These are phyloP conservation scores for Aegle marmelos DNA, from an alignment of 345 rosid species.

Conservation along the genomic window DNA sequence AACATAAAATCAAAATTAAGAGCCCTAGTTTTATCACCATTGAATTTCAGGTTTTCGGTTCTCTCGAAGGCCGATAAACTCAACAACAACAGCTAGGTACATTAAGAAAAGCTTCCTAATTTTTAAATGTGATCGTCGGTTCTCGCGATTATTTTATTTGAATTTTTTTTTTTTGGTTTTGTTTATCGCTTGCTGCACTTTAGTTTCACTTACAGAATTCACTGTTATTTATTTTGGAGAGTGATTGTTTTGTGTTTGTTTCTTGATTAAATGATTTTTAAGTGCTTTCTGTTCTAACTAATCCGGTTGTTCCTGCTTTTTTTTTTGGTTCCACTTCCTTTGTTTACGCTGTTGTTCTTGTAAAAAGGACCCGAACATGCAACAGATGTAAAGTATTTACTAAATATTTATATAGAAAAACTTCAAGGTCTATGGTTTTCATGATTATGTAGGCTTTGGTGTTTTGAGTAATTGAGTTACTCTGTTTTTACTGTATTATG, in stretches of 20 bases:
- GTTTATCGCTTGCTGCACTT: background rate
- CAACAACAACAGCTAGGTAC: slow-evolving; percentile 13
- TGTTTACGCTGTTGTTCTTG: background rate
- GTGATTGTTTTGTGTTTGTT: background rate
- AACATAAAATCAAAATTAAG: background rate
- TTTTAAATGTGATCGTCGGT: slow-evolving; percentile 5
- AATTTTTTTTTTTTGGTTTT: background rate
- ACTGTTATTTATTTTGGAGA: background rate
- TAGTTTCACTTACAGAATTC: background rate
- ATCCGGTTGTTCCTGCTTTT: background rate
- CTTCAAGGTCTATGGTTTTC: background rate
- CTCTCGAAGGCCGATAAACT: slow-evolving; percentile 24
- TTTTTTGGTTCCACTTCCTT: background rate
- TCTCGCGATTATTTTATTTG: background rate
- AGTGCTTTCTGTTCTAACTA: background rate
- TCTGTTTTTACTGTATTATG: background rate
- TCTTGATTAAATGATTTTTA: background rate
- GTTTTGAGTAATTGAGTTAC: background rate
- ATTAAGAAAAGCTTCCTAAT: background rate
- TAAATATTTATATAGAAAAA: background rate
- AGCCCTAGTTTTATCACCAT: slow-evolving; percentile 16
- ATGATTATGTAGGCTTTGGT: background rate
- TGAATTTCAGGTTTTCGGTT: slow-evolving; percentile 27
- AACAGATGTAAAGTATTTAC: background rate
- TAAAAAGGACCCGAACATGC: background rate